Base-by-base conservation (phyloP, 169 alveolate species). In the Cyclospora cayetanensis region DNA sequence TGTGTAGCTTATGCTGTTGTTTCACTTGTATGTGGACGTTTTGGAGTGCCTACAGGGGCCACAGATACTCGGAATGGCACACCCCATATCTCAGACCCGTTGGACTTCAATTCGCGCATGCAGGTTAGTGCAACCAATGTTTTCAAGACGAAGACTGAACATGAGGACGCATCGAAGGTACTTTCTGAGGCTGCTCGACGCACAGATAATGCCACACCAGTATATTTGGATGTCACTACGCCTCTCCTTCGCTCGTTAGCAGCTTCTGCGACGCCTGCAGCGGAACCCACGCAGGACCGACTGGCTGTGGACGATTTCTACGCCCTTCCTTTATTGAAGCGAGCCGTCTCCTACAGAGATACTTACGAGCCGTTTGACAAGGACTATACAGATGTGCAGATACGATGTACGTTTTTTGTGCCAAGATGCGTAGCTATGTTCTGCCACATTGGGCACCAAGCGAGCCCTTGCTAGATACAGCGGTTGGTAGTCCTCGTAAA, bases 201-300 rank as follows among this genome's bases (percentile, higher is more conserved):
- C 15, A 11, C 53, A 35, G 53, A 12, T 37, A 46, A 2, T 12
- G 70, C 74, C 18, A 65, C 70, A 7, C 72, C 76, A 3, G 20
- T 80, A 35, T 70, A 80, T 20, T 18, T 52, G 53, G 34, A 29
- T 20, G 89, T 53, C 31, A 80, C 74, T 37, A 80, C 89, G 34
- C 89, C 89, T 12, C 89, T 80, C 20, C 65, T 80, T 29, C 89
- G 89, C 39, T 80, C 89, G 22, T 74, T 80, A 3, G 89, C 89
- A 1, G 89, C 89, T 3, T 80, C 89, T 31, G 39, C 89, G n/a
- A 74, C 89, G 20, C 89, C 89, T 7, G 41, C 89, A 27, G 89
- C 52, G 74, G 86, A 76, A n/a, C 22, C 20, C 12, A 52, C 89
- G 5, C 74, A 80, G 43, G 89, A 42, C 39, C 70, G 52, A 63